Evolutionary conservation across 2,329 filamentous ascomycete genomes (phyloP), one percentile per base, ranked within the genome.

Genomic region (Alternaria consortialis): DNA sequence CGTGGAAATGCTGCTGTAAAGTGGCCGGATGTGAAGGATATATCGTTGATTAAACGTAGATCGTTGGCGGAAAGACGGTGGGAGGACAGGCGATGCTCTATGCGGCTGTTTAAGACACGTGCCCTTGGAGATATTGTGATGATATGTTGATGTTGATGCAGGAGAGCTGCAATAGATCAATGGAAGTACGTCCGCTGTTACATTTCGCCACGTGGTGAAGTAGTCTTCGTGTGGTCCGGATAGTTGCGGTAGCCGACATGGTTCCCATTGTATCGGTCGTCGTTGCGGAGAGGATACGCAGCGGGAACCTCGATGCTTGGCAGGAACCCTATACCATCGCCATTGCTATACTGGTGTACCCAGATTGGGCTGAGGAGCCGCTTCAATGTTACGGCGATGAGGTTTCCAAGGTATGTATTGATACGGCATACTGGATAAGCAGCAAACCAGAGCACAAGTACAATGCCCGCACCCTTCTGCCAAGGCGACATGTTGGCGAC

Each of bases 221-320:
- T 11, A 5, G 29, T 17, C 0, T 8, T 31, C 20, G n/a, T 3
- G 31, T 48, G n/a, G 5, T 29, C 0, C 0, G 31, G 31, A 36
- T n/a, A 25, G 13, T 48, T 34, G 46, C 46, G 12, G 2, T 17
- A 17, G 3, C 31, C 17, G 20, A 11, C 5, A n/a, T 36, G 11
- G 6, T 27, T 6, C 2, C 8, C 7, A 1, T 36, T 7, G 15
- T 20, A 8, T 3, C 12, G n/a, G 27, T 39, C 5, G 13, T 52
- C n/a, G 2, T 59, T 60, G 17, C 13, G 51, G 2, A 17, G 39
- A 8, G n/a, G 3, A n/a, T 17, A 20, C 1, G 39, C 7, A 3
- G 25, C 13, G 13, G 70, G 70, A 12, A 73, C 60, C 44, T 73
- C 70, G 9, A 72, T 43, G 20, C 67, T 66, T 1, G 69, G 68